phyloP scores from a whole-genome alignment of 1,284 basidiomycete genomes.

The Bjerkandera adusta region DNA sequence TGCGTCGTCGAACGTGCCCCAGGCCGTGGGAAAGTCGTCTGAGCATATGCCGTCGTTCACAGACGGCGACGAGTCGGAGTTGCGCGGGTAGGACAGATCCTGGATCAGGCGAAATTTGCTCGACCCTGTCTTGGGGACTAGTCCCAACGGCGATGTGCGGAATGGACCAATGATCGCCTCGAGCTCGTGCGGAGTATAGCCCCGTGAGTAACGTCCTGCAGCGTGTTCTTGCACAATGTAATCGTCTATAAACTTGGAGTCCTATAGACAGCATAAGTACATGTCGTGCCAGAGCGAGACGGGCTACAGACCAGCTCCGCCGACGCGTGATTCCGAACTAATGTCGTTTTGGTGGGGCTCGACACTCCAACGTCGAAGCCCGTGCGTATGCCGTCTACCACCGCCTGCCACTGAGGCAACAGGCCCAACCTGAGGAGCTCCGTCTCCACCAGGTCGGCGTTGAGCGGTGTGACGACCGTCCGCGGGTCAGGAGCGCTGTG shows the following conservation, averaged over 20 bases:
- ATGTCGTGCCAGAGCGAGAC: not conserved
- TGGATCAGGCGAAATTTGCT: conserved; percentile 31
- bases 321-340: conserved; percentile 30
- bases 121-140: conserved; percentile 33
- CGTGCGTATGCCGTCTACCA: conserved; percentile 23
- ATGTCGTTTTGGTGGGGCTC: conserved; percentile 1
- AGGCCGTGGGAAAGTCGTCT: conserved; percentile 32
- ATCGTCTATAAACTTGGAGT: conserved; percentile 14
- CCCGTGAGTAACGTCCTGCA: conserved; percentile 31
- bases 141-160: conserved; percentile 33
- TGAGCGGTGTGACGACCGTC: conserved; percentile 14
- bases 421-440: conserved; percentile 17
- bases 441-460: conserved; percentile 11
- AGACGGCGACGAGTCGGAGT: conserved; percentile 23
- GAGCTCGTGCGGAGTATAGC: conserved; percentile 26
- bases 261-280: not conserved
- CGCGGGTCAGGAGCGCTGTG: conserved; percentile 7
- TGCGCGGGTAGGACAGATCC: conserved; percentile 35
- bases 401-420: conserved; percentile 19
- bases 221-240: conserved; percentile 31
- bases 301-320: conserved; percentile 17
- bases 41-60: conserved; percentile 28
- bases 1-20: conserved; percentile 33
- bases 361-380: conserved; percentile 31
- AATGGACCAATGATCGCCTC: conserved; percentile 36